Evolutionary conservation across 2,329 filamentous ascomycete genomes (phyloP).

Genomic region (Allantophomopsis lycopodina): DNA sequence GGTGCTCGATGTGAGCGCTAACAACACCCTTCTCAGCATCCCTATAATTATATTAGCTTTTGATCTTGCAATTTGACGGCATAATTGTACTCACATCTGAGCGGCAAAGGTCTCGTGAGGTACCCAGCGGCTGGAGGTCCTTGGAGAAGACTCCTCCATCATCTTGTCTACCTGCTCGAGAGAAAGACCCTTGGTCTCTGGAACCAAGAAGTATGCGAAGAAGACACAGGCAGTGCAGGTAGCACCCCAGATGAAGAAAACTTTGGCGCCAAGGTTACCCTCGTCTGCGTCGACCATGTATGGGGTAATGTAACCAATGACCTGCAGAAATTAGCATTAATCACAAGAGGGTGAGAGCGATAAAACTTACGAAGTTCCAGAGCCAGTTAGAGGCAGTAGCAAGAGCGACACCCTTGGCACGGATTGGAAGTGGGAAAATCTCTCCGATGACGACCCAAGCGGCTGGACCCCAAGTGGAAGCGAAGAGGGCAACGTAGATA

Average conservation of each 20-base stretch:
- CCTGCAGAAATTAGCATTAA: conserved; percentile 11
- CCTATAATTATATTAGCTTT: too few relatives aligned
- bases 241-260: conserved; percentile 45
- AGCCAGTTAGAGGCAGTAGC: conserved; percentile 88
- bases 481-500: conserved; percentile 74
- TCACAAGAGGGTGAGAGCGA: not conserved
- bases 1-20: too few relatives aligned
- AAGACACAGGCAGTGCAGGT: conserved; percentile 39
- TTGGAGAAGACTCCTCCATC: conserved; percentile 31
- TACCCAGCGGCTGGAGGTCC: conserved; percentile 8
- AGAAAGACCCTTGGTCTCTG: conserved; percentile 62
- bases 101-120: conserved; percentile 2
- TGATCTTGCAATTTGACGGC: too few relatives aligned
- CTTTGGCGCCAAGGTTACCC: conserved; percentile 12
- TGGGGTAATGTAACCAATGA: conserved; percentile 57
- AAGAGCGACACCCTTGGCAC: conserved; percentile 73
- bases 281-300: conserved; percentile 48
- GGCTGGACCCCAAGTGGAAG: conserved; percentile 10
- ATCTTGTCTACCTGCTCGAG: conserved; percentile 63
- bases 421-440: conserved; percentile 81
- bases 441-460: conserved; percentile 76
- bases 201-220: conserved; percentile 46
- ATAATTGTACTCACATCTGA: not conserved
- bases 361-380: conserved; percentile 52
- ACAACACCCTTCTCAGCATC: too few relatives aligned